Evolutionary conservation across 768 basidiomycete genomes (phyloP), one percentile per base, ranked within the genome.

Genomic region (Suillus clintonianus): DNA sequence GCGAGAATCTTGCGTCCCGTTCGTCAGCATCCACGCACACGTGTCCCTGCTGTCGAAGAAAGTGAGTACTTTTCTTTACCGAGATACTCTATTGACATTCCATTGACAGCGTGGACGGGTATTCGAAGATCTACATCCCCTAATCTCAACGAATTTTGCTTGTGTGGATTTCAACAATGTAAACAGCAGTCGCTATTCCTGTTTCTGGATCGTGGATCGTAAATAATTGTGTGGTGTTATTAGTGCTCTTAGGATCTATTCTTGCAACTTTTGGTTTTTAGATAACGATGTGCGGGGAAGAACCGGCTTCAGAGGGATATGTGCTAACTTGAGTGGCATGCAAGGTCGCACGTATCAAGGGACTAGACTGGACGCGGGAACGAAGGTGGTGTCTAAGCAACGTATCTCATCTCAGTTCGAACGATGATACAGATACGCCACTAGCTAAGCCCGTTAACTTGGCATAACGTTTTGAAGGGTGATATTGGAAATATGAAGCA

Each of bases 1-100:
- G 84, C 62, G 78, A 78, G 62, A 85, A 85, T 69, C 71, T 85
- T 48, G 85, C 85, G 15, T 81, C 84, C 3, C 81, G 84, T 3
- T 72, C 78, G 9, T 73, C 82, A 0, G 80, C 82, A 32, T 80
- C 83, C 9, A 83, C 82, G 62, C 84, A 85, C 60, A 77, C 75
- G 1, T 86, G 84, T 57, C 84, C 84, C 0, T 86, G 85, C 66
- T 85, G 84, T 69, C 79, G 85, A 64, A 71, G 74, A 63, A 77
- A 65, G 84, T 84, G 67, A 69, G 83, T 71, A 30, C n/a, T n/a
- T n/a, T n/a, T 56, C 5, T 14, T 61, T 22, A 32, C 47, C 60
- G 69, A 11, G n/a, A 10, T 2, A 4, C 36, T 6, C 9, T 5
- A 62, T 41, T 58, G 45, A 41, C 8, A 11, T 39, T 41, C 15